Evolutionary conservation across 208 protist species (phyloP).

Genomic region (Endotrypanum monterogeii): DNA sequence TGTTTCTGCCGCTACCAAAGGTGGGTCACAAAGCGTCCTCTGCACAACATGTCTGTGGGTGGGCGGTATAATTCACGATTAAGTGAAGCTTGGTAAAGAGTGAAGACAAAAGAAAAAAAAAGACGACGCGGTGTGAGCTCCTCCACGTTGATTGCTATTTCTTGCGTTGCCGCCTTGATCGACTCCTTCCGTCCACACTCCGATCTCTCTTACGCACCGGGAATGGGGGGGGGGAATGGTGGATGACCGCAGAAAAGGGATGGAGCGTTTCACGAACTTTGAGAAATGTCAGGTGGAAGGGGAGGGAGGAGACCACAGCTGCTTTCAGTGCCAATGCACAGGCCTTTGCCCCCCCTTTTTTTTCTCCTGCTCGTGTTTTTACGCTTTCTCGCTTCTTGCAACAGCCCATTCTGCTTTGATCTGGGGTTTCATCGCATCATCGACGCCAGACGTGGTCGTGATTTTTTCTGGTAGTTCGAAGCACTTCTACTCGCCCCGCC

Average conservation of each 20-base stretch:
- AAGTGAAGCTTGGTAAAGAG: not conserved
- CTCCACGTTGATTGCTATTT: too few relatives aligned
- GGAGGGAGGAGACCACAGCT: not conserved
- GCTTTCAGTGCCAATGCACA: not conserved
- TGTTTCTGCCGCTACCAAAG: too few relatives aligned
- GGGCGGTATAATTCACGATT: constrained; percentile 1
- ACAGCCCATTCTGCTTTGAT: not conserved
- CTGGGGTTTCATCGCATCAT: not conserved
- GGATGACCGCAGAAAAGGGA: not conserved
- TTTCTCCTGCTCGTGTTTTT: not conserved
- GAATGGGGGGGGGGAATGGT: too few relatives aligned
- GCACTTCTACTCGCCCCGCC: not conserved
- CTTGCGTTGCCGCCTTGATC: not conserved
- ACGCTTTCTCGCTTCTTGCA: too few relatives aligned
- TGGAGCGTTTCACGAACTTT: too few relatives aligned
- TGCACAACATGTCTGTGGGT: not conserved
- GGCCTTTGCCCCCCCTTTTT: not conserved
- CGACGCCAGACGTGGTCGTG: not conserved
- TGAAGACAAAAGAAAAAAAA: not conserved
- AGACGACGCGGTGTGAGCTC: not conserved
- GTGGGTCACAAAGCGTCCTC: too few relatives aligned
- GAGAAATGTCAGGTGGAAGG: not conserved
- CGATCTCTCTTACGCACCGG: constrained; percentile 1
- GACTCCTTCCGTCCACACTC: not conserved
- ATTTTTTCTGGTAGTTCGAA: not conserved